These are phyloP conservation scores for Selenicereus undatus DNA, from an alignment of 148 eudicot genomes.

Conservation along the genomic window DNA sequence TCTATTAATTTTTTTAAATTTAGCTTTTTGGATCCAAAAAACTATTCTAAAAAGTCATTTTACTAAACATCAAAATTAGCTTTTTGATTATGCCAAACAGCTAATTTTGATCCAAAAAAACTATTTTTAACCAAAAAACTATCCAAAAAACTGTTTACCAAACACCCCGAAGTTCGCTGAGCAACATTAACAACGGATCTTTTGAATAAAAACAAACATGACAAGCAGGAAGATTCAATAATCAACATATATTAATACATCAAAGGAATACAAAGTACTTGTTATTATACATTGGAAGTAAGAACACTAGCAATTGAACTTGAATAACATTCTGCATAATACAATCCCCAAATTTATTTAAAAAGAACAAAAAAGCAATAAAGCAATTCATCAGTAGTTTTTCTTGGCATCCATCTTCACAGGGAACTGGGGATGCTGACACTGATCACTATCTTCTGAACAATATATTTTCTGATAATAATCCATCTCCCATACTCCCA, in stretches of 20 bases:
- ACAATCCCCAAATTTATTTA: not conserved
- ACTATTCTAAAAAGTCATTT: no score
- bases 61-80: no score
- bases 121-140: no score
- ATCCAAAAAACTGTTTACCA: no score
- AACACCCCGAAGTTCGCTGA: no score
- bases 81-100: no score
- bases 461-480: slow-evolving; percentile 24
- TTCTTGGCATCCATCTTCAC: slow-evolving; percentile 8
- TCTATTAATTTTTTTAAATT: no score
- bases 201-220: no score
- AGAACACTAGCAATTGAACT: not conserved
- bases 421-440: slow-evolving; percentile 35
- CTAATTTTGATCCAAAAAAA: no score
- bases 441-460: slow-evolving; percentile 25
- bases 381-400: slow-evolving; percentile 27
- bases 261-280: not conserved
- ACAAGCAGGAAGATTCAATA: no score
- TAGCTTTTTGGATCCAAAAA: no score
- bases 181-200: no score
- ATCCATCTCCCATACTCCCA: slow-evolving; percentile 36
- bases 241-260: not conserved
- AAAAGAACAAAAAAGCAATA: slow-evolving; percentile 17
- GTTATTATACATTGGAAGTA: slow-evolving; percentile 17
- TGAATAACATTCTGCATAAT: not conserved